Conservation (phyloP, 1,139 yeast species). For the Torulaspora globosa region DNA sequence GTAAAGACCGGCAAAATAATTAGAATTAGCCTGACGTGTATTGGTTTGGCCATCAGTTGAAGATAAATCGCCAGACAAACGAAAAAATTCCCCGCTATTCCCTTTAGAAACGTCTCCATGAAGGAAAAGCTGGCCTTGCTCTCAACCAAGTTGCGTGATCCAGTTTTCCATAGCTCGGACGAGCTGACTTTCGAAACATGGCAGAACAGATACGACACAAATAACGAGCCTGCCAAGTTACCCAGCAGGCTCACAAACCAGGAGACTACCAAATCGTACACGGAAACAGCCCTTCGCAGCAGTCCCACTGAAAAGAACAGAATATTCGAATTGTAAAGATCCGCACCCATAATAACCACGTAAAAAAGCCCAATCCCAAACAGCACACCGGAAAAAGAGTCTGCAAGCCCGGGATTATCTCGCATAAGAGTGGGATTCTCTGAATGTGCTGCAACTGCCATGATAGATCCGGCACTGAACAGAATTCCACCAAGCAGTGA, state of each 20-base stretch:
- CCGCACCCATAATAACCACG: slow-evolving; percentile 70
- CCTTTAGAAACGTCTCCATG: slow-evolving; percentile 58
- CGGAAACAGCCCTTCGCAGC: slow-evolving; percentile 62
- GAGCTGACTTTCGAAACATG: slow-evolving; percentile 49
- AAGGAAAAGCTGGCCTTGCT: slow-evolving; percentile 48
- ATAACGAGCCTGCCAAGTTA: slow-evolving; percentile 59
- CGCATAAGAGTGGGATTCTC: slow-evolving; percentile 44
- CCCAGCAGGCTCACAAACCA: slow-evolving; percentile 68
- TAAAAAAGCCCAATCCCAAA: slow-evolving; percentile 70
- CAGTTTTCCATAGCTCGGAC: slow-evolving; percentile 42
- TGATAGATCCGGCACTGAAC: slow-evolving; percentile 71
- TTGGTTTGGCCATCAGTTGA: slow-evolving; percentile 71
- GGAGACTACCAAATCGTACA: slow-evolving; percentile 57
- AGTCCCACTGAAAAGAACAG: slow-evolving; percentile 65
- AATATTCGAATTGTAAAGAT: slow-evolving; percentile 67
- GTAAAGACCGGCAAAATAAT: slow-evolving; percentile 66
- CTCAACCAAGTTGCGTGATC: slow-evolving; percentile 47
- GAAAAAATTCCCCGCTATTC: slow-evolving; percentile 70
- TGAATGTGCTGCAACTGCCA: slow-evolving; percentile 54
- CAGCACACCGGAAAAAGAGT: slow-evolving; percentile 50
- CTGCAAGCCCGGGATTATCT: slow-evolving; percentile 52
- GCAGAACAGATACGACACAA: slow-evolving; percentile 61
- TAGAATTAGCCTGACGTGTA: slow-evolving; percentile 70
- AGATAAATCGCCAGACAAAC: slow-evolving; percentile 71
- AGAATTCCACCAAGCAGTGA: slow-evolving; percentile 67